Percentiles rank a stretch among this genome's conserved stretches.
Evolutionary conservation across 2,329 filamentous ascomycete genomes (phyloP).

Genomic region (Lachnum nothofagi): DNA sequence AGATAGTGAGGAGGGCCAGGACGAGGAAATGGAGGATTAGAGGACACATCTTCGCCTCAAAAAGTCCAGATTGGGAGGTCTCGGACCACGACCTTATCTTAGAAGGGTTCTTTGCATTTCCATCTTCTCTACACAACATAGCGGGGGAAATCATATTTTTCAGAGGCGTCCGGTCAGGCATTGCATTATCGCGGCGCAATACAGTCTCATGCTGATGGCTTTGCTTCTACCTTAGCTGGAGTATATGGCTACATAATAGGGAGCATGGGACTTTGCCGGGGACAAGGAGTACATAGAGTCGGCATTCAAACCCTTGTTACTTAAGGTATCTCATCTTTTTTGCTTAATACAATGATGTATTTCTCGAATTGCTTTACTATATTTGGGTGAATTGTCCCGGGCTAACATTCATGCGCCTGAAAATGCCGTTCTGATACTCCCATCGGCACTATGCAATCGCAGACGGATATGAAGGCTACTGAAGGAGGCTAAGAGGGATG

Average conservation of each 20-base stretch:
- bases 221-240: constrained; percentile 9
- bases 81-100: background rate
- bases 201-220: constrained; percentile 2
- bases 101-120: constrained; percentile 11
- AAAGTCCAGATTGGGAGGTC: background rate
- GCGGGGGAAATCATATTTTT: constrained; percentile 4
- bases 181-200: constrained; percentile 16
- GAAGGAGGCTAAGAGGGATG: no score
- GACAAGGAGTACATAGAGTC: background rate
- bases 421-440: no score
- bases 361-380: background rate
- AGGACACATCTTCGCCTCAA: background rate
- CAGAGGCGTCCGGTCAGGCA: constrained; percentile 20
- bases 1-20: constrained; percentile 47
- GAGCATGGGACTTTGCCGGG: background rate
- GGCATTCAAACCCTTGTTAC: no score
- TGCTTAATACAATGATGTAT: background rate
- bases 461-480: no score
- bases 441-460: no score
- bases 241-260: constrained; percentile 1
- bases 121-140: constrained; percentile 17
- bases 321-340: no score
- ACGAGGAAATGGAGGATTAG: constrained; percentile 25
- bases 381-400: background rate
- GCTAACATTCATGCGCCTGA: no score